Base-by-base conservation (phyloP, 495 filamentous ascomycete species). In the Filosporella fistucella region DNA sequence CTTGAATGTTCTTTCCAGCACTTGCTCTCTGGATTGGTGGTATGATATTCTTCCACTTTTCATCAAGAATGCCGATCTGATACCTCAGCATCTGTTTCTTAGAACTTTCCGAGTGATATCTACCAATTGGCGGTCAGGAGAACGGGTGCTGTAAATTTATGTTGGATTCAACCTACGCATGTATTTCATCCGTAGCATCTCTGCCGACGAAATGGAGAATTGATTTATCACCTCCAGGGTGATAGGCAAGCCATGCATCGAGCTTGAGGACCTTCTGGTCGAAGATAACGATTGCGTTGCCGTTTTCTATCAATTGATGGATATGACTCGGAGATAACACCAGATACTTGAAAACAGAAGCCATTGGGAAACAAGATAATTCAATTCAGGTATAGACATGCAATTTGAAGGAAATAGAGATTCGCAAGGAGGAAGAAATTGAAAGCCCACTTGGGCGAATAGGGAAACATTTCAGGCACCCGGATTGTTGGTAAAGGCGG, bases 141-240 rank as follows among this genome's bases (percentile, higher is more conserved):
- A 36, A n/a, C 26, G 34, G 34, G 25, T 32, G 11, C 8, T n/a
- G 14, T 34, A 34, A 21, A 18, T 4, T 12, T 9, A 45, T 18
- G 25, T 45, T 9, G 12, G 26, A 34, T 33, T 26, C 47, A 23
- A 81, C 88, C 48, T 75, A 95, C 88, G 79, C 83, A 66, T 85
- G 87, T 56, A 96, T 83, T 65, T 96, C 91, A 65, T 96, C 89
- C 13, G 91, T 96, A 30, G 88, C 93, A 81, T 97, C 91, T 65
- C 86, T 77, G 42, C 91, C 91, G 34, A 97, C 82, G 88, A 96
- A 89, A 61, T 97, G 93, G 63, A 78, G 70, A 52, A 97, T 94
- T 16, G 93, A 74, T 65, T 87, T 93, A 54, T 89, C 84, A 39
- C 91, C 91, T 37, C 91, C 91, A n/a, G 91, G 91, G 58, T 97